These are phyloP conservation scores for Chrysanthemum makinoi DNA, from an alignment of 129 eudicot species.

Conservation along the genomic window DNA sequence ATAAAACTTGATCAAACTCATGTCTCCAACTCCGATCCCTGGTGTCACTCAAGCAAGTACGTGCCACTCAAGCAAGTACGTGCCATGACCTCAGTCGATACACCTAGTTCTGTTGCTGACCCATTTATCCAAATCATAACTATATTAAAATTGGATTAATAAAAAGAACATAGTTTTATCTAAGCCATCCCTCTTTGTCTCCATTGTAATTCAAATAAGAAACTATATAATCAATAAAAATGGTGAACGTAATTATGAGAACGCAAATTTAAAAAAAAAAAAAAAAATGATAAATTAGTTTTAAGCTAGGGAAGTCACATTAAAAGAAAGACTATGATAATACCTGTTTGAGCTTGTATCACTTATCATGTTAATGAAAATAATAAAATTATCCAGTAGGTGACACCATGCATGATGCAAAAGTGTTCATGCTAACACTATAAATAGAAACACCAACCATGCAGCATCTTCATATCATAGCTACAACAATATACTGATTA, in stretches of 20 bases:
- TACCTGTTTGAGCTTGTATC: background rate
- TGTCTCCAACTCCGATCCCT: background rate
- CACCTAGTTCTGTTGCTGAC: background rate
- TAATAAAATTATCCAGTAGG: background rate
- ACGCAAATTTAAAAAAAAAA: too few relatives aligned
- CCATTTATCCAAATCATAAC: background rate
- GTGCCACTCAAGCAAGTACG: too few relatives aligned
- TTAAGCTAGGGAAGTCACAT: too few relatives aligned
- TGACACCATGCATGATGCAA: slow-evolving; percentile 10
- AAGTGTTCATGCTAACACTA: background rate
- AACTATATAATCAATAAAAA: too few relatives aligned
- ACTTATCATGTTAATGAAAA: background rate
- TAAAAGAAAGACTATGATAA: background rate
- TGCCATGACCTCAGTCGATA: background rate
- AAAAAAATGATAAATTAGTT: too few relatives aligned
- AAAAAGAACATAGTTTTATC: too few relatives aligned
- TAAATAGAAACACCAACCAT: background rate
- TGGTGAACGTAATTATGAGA: too few relatives aligned
- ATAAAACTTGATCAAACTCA: background rate
- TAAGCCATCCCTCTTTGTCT: too few relatives aligned
- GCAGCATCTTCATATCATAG: background rate
- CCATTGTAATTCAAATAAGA: too few relatives aligned
- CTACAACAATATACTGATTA: background rate
- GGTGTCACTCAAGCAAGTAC: slow-evolving; percentile 5
- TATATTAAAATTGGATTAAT: too few relatives aligned